Conservation (phyloP, 805 yeast genomes). For the Starmerella roubikii region DNA sequence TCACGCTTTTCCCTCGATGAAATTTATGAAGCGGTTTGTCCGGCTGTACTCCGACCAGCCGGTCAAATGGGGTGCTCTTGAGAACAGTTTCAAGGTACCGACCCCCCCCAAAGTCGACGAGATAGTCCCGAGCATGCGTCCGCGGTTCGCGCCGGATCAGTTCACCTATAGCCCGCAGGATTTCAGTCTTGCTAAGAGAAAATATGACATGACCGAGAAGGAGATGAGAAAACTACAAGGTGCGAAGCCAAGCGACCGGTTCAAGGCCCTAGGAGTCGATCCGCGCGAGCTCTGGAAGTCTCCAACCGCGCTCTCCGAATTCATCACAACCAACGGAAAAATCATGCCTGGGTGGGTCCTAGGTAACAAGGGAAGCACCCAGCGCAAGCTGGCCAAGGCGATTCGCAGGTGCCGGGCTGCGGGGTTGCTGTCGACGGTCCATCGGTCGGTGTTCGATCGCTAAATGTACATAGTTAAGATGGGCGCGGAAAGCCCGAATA, state of each 20-base stretch:
- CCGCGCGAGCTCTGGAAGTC: conserved; percentile 60
- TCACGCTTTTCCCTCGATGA: too few relatives aligned
- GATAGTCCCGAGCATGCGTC: conserved; percentile 11
- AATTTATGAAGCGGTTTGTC: not conserved
- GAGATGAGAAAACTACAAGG: conserved; percentile 6
- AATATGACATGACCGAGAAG: conserved; percentile 30
- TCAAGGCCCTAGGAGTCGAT: conserved; percentile 27
- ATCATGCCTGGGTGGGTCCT: conserved; percentile 61
- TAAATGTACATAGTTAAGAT: not conserved
- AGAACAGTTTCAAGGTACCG: conserved; percentile 1
- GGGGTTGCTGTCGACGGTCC: conserved; percentile 68
- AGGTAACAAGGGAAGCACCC: conserved; percentile 53
- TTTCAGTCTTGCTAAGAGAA: conserved; percentile 46
- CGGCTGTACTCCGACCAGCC: conserved; percentile 3
- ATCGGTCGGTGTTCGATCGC: conserved; percentile 23
- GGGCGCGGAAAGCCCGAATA: conserved; percentile 21
- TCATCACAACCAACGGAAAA: conserved; percentile 57
- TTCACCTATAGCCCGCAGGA: conserved; percentile 70
- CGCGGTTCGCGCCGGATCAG: conserved; percentile 33
- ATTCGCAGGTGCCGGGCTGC: conserved; percentile 66
- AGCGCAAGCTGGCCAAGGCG: conserved; percentile 59
- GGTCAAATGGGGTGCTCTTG: conserved; percentile 3
- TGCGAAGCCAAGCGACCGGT: conserved; percentile 11
- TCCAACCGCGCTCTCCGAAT: conserved; percentile 55
- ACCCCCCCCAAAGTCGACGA: conserved; percentile 1